Evolutionary conservation across 1,139 yeast genomes (phyloP).

Genomic region (Chernovozyma aurita): DNA sequence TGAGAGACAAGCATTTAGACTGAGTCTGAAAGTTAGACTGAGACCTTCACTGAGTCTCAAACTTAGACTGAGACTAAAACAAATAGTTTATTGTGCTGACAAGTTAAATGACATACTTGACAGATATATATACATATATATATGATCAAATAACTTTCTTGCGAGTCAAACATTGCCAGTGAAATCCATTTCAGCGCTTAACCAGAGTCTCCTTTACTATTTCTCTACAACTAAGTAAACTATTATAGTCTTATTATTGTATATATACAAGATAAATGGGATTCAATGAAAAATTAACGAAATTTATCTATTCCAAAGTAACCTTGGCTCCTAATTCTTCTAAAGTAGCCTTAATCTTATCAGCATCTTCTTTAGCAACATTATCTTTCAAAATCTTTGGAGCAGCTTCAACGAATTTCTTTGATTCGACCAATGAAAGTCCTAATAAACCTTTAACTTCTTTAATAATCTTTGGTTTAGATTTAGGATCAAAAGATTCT

Average conservation of each 20-base stretch:
- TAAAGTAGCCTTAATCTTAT: slow-evolving; percentile 84
- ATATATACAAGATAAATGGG: slow-evolving; percentile 8
- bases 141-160: too few relatives aligned
- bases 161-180: too few relatives aligned
- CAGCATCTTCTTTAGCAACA: slow-evolving; percentile 86
- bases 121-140: too few relatives aligned
- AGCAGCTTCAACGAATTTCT: slow-evolving; percentile 96
- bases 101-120: too few relatives aligned
- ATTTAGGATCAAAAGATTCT: slow-evolving; percentile 89
- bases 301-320: slow-evolving; percentile 66
- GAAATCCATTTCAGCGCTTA: too few relatives aligned
- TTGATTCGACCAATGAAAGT: slow-evolving; percentile 90
- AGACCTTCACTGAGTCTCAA: too few relatives aligned
- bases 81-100: too few relatives aligned
- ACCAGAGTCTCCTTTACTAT: too few relatives aligned
- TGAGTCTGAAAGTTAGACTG: too few relatives aligned
- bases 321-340: slow-evolving; percentile 96
- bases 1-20: too few relatives aligned
- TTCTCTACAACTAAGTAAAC: not conserved
- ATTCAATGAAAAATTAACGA: not conserved
- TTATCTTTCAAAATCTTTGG: slow-evolving; percentile 89
- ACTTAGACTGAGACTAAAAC: too few relatives aligned
- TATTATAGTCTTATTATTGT: not conserved
- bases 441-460: slow-evolving; percentile 93
- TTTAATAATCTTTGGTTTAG: slow-evolving; percentile 96